These are phyloP conservation scores for Meyerozyma guilliermondii DNA, from an alignment of 1,139 yeast genomes.

Conservation along the genomic window DNA sequence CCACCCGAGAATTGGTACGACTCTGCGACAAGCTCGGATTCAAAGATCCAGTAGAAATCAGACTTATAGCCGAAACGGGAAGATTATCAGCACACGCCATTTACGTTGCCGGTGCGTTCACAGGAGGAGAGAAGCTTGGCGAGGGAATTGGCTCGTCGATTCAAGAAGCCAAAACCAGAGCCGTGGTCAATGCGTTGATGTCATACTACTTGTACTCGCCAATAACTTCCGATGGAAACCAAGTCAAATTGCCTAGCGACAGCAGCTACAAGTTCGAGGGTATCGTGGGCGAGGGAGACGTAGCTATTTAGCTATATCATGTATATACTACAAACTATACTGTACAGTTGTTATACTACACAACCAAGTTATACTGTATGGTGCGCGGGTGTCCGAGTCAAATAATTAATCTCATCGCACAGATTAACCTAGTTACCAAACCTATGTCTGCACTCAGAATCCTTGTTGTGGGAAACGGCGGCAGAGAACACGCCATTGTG, in stretches of 20 bases:
- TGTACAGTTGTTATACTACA: too few relatives aligned
- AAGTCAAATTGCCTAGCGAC: constrained; percentile 58
- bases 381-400: not conserved
- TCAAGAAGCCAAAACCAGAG: constrained; percentile 87
- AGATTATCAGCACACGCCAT: constrained; percentile 80
- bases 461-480: constrained; percentile 94
- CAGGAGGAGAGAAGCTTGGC: constrained; percentile 79
- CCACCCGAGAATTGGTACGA: constrained; percentile 77
- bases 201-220: constrained; percentile 92
- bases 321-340: not conserved
- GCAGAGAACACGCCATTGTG: constrained; percentile 96
- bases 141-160: constrained; percentile 95
- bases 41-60: constrained; percentile 64
- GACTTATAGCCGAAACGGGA: constrained; percentile 91
- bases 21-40: constrained; percentile 77
- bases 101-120: constrained; percentile 86
- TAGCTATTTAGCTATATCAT: constrained; percentile 28
- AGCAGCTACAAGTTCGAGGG: constrained; percentile 38
- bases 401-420: not conserved
- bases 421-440: not conserved
- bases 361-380: not conserved
- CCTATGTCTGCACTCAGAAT: constrained; percentile 43
- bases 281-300: constrained; percentile 52
- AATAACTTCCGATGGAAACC: constrained; percentile 37
- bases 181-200: constrained; percentile 86